Evolutionary conservation across 2,329 filamentous ascomycete species (phyloP), one percentile per base, ranked within the genome.

Genomic region (Cladosporium sp.): DNA sequence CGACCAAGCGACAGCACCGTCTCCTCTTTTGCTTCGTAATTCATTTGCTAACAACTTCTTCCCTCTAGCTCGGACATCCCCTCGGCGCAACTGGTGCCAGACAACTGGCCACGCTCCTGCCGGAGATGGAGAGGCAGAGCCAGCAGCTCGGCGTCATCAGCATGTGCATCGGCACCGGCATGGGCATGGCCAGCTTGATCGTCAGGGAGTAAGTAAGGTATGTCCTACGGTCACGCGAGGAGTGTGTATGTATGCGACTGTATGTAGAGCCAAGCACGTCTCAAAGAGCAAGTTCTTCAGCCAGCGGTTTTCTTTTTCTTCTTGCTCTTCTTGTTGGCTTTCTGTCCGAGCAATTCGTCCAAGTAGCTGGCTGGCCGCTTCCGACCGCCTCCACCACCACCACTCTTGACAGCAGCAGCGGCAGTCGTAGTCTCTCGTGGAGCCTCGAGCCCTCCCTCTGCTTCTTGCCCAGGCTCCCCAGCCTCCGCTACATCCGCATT

Each of bases 41-140:
- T 15, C 11, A 15, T 36, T 15, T 36, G 32, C 45, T 48, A 30
- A 48, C 45, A 13, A 1, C 12, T 20, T 41, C 7, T 22, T 13
- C 13, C 34, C 20, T 38, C 18, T 19, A 48, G 45, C 50, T 52
- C 27, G 92, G 92, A 1, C 92, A 96, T 68, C 91, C 91, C 5
- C 78, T 96, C 1, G 91, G 92, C 41, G 91, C 90, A 27, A 96
- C 91, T 4, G 89, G 89, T 29, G 89, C 87, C 24, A 77, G 91
- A 58, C 86, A 95, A 79, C 71, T 90, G 61, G 83, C 83, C 42
- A 92, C 88, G 44, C 68, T 92, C 74, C 66, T 95, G 73, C 66
- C 80, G 70, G 77, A 86, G 74, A 64, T 88, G 82, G 73, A 82
- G 70, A 70, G 88, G 60, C 78, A 77, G 49, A 80, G 83, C 1